These are phyloP conservation scores for Tylopilus sp. DNA, from an alignment of 768 basidiomycete genomes.

Conservation along the genomic window DNA sequence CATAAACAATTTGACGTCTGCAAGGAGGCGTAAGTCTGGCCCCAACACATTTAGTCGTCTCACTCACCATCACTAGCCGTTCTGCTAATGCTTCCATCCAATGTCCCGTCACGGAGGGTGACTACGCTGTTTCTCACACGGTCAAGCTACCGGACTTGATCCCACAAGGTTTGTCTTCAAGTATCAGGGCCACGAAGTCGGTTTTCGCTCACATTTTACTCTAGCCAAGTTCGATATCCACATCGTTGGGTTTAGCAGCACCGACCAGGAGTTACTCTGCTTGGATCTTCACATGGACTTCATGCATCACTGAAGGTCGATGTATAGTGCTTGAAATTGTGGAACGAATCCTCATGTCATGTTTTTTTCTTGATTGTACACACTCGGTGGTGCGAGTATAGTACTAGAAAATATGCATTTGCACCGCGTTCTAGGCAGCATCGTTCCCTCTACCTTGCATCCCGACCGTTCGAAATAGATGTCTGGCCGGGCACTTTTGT, in stretches of 20 bases:
- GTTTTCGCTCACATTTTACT: constrained; percentile 1
- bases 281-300: constrained; percentile 79
- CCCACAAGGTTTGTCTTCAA: constrained; percentile 55
- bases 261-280: constrained; percentile 78
- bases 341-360: not conserved
- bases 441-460: too few relatives aligned
- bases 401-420: too few relatives aligned
- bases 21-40: constrained; percentile 79
- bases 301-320: constrained; percentile 36
- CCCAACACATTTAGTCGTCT: not conserved
- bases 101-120: constrained; percentile 78
- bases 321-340: constrained; percentile 26
- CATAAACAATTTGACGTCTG: constrained; percentile 84
- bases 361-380: constrained; percentile 7
- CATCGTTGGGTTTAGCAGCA: constrained; percentile 64
- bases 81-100: constrained; percentile 72
- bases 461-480: too few relatives aligned
- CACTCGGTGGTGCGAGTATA: not conserved
- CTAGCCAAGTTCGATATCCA: constrained; percentile 81
- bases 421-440: too few relatives aligned
- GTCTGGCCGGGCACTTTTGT: too few relatives aligned
- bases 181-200: not conserved
- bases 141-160: constrained; percentile 91
- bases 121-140: constrained; percentile 73
- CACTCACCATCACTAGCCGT: constrained; percentile 42